A percentile compares a stretch with the other conserved stretches of the same genome.
These are phyloP conservation scores for Phellinidium pouzarii DNA, from an alignment of 1,284 basidiomycete species.

Conservation along the genomic window DNA sequence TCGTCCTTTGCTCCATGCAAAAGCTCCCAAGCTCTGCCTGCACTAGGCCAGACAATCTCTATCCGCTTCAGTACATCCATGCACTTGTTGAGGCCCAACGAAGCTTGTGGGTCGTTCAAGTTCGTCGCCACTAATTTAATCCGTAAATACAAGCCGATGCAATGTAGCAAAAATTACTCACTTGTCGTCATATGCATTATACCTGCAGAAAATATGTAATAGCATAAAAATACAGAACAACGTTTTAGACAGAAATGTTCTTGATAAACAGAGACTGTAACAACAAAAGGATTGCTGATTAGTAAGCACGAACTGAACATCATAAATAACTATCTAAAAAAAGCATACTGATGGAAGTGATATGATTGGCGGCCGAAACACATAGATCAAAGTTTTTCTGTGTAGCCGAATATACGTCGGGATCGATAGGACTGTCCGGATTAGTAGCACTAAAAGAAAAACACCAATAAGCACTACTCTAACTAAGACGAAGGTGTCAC, in stretches of 20 bases:
- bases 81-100: slow-evolving; percentile 56
- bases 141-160: slow-evolving; percentile 21
- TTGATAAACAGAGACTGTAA: slow-evolving; percentile 49
- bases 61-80: slow-evolving; percentile 65
- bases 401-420: slow-evolving; percentile 44
- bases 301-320: not conserved
- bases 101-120: slow-evolving; percentile 62
- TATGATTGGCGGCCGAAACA: slow-evolving; percentile 68
- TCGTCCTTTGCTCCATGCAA: slow-evolving; percentile 58
- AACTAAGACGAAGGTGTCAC: not conserved
- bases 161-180: slow-evolving; percentile 26
- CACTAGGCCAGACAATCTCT: slow-evolving; percentile 72
- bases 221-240: slow-evolving; percentile 69
- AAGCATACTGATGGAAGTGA: slow-evolving; percentile 61
- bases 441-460: not conserved
- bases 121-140: slow-evolving; percentile 46
- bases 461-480: not conserved
- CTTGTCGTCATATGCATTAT: slow-evolving; percentile 74
- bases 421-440: slow-evolving; percentile 37
- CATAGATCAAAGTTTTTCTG: slow-evolving; percentile 70
- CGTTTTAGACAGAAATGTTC: slow-evolving; percentile 59
- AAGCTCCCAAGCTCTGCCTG: slow-evolving; percentile 66
- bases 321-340: not conserved
- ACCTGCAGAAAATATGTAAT: slow-evolving; percentile 77
- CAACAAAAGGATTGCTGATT: no score